These are phyloP conservation scores for Xylaria sp. DNA, from an alignment of 2,329 filamentous ascomycete genomes.

Conservation along the genomic window DNA sequence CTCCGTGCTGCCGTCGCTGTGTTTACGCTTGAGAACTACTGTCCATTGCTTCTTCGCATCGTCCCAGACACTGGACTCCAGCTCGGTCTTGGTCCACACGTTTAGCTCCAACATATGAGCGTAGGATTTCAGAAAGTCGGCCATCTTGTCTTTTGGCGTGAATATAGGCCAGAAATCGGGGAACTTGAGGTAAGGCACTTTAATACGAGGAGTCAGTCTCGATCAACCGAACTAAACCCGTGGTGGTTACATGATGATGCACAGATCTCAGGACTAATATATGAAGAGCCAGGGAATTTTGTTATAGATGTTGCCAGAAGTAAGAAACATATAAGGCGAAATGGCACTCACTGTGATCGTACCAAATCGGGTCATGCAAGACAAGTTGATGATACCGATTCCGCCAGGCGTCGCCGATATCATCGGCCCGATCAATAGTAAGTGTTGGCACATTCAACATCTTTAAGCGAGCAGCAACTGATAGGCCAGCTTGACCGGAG, in stretches of 20 bases:
- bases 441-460: conserved; percentile 63
- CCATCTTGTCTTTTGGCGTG: conserved; percentile 74
- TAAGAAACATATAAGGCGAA: background rate
- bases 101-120: conserved; percentile 71
- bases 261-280: background rate
- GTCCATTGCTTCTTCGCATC: conserved; percentile 64
- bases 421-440: conserved; percentile 61
- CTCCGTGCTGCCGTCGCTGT: conserved; percentile 50
- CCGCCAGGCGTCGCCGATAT: conserved; percentile 70
- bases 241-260: too few relatives aligned
- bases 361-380: conserved; percentile 72
- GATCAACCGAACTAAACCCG: background rate
- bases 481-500: conserved; percentile 65
- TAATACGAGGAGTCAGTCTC: conserved; percentile 6
- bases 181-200: conserved; percentile 69
- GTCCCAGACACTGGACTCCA: conserved; percentile 60
- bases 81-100: conserved; percentile 65
- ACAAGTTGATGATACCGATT: conserved; percentile 66
- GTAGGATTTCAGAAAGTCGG: conserved; percentile 71
- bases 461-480: conserved; percentile 63
- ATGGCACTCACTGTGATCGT: conserved; percentile 53
- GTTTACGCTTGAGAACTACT: conserved; percentile 50
- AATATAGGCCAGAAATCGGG: conserved; percentile 72
- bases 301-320: background rate
- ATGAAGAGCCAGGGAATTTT: background rate